Percentiles rank a stretch among this genome's conserved stretches.
Evolutionary conservation across 495 filamentous ascomycete genomes (phyloP).

Genomic region (Aspergillus saccharolyticus): DNA sequence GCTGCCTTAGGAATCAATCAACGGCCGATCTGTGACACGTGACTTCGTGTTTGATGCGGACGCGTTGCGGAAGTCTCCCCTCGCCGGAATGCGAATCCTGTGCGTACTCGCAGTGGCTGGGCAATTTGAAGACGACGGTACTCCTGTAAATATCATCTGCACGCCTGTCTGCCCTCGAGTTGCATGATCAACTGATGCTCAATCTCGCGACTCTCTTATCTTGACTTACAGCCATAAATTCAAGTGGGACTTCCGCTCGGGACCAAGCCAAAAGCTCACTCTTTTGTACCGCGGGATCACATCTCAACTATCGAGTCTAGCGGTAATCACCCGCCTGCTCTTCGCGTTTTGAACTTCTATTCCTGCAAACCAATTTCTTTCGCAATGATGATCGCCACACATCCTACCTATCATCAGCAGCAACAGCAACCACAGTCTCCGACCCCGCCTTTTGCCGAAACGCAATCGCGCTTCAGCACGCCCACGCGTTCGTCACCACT

Average conservation of each 20-base stretch:
- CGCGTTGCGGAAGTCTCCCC: not conserved
- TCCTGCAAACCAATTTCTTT: not conserved
- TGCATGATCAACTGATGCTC: not conserved
- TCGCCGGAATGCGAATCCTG: not conserved
- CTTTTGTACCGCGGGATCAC: not conserved
- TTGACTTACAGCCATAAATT: not conserved
- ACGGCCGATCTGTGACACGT: conserved; percentile 13
- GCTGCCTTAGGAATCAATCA: conserved; percentile 25
- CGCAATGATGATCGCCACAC: conserved; percentile 27
- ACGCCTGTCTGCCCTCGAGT: not conserved
- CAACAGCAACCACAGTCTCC: not conserved
- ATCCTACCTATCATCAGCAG: conserved; percentile 2
- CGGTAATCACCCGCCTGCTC: too few relatives aligned
- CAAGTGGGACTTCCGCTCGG: not conserved
- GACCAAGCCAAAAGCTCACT: not conserved
- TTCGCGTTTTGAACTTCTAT: not conserved
- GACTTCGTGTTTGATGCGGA: conserved; percentile 15
- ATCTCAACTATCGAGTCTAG: not conserved
- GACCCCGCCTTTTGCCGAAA: not conserved
- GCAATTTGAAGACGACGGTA: not conserved
- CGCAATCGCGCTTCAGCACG: conserved; percentile 16
- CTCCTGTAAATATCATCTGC: not conserved
- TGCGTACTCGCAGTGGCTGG: not conserved
- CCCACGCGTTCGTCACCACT: conserved; percentile 50
- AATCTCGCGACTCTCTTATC: not conserved